Base-by-base conservation (phyloP, 2,329 filamentous ascomycete genomes). In the Chrysoporthe austroafricana region DNA sequence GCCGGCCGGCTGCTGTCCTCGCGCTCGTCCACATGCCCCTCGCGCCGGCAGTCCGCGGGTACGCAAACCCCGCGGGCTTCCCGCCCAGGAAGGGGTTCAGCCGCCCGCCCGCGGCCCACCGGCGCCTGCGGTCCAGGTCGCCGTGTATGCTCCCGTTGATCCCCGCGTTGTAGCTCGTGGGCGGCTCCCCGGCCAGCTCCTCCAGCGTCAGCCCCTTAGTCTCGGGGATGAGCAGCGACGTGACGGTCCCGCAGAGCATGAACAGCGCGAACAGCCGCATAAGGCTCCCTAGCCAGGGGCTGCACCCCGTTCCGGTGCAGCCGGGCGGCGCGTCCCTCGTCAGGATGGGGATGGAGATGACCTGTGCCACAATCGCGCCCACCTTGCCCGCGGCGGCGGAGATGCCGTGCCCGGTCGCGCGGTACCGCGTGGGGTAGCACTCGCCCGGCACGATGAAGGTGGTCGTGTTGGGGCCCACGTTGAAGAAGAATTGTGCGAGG, bases 181-280 rank as follows among this genome's bases (percentile, higher is more conserved):
- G 85, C 2, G 86, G 81, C 76, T 93, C 90, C 11, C 89, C 90
- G 1, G 89, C 85, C 18, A 93, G 79, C 71, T 90, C 86, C 75
- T 93, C 92, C 54, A 96, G 81, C 0, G 91, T 93, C 76, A 88
- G 84, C 1, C 90, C 85, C 80, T 91, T 93, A 0, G 90, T 94
- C 79, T 94, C 92, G 0, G 91, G 91, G 32, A 94, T 88, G n/a
- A 95, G 79, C 3, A 94, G 80, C 1, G 89, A 89, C 2, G 88
- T 87, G 59, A 92, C 78, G 59, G 87, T 85, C 46, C 92, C 92
- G 63, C 86, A 84, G 6, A 94, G 82, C 92, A 94, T 94, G 82
- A 95, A 94, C 11, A 93, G 82, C 0, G 91, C 90, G 77, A 92
- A 94, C 48, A 94, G 90, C 76, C 93, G 85, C 81, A 95, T 89